Evolutionary conservation across 257 asterid species (phyloP), one percentile per base, ranked within the genome.

Genomic region (Lantana camara): DNA sequence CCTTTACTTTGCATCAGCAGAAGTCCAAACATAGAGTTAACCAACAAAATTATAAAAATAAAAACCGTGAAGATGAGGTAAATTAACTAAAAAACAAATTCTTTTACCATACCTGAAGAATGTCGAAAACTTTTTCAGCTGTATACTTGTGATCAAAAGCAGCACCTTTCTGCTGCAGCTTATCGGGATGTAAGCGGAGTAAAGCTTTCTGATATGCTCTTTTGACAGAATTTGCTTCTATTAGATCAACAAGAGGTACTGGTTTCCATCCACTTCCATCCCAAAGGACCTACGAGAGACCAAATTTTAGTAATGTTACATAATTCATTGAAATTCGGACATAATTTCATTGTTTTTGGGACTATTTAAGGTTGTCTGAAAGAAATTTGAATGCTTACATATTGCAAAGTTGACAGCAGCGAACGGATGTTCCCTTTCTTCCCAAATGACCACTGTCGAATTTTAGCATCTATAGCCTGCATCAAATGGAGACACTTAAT

Each of bases 361-460:
- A n/a, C 15, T 45, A 5, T 9, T 45, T 7, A 15, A 45, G 50
- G 50, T 45, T 45, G 21, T 45, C 17, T 45, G 17, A 5, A 45
- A 45, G 50, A 45, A 45, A 5, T 45, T 16, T 16, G 50, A 45
- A 21, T 45, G 65, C 89, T 79, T 83, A 90, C 99, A 48, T 70
- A 77, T 78, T 93, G 99, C 73, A 93, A 72, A 22, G 99, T 93
- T 35, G 99, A 93, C 4, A 93, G 83, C 69, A 93, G 71, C 4
- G 99, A 90, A 23, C 95, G 95, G 35, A 93, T 93, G 76, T 93
- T 93, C 69, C 97, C 97, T 77, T 90, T 87, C 86, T 91, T 90
- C 63, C 97, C 99, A 9, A 71, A 70, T 52, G 96, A 83, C 99
- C 99, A 90, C 65, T 90, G 92, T 64, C 71, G 76, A 67, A 93